phyloP scores from a whole-genome alignment of 2,329 filamentous ascomycete genomes.

The Aureobasidium sp. region DNA sequence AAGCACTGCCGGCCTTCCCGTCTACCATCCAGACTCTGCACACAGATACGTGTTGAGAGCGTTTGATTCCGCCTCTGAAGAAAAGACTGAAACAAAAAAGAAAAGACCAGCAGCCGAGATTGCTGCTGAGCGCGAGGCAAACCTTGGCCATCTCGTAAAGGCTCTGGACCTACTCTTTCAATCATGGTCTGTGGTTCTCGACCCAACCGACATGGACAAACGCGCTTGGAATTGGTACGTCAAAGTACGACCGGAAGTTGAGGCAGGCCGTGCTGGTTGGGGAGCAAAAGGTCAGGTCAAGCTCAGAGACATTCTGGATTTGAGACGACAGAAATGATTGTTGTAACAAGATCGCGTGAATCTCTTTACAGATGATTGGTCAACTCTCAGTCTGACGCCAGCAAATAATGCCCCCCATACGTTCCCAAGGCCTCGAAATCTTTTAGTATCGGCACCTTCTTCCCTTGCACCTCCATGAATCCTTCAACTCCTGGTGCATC shows the following conservation, averaged over 20 bases:
- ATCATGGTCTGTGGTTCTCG: constrained; percentile 65
- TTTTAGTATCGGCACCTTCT: not conserved
- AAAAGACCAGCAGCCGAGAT: constrained; percentile 44
- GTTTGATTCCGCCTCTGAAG: constrained; percentile 44
- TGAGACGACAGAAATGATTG: constrained; percentile 38
- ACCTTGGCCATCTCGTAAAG: constrained; percentile 61
- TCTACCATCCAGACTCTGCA: constrained; percentile 67
- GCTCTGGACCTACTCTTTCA: constrained; percentile 64
- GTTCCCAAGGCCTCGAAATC: constrained; percentile 3
- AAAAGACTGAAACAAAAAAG: constrained; percentile 31
- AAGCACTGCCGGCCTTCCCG: constrained; percentile 51
- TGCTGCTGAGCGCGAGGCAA: constrained; percentile 59
- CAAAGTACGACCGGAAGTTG: constrained; percentile 67
- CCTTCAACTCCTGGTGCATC: constrained; percentile 4
- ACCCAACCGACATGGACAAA: constrained; percentile 60
- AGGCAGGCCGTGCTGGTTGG: constrained; percentile 69
- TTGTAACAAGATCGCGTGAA: no score
- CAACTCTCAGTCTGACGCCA: not conserved
- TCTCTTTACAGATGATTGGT: no score
- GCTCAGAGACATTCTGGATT: constrained; percentile 57
- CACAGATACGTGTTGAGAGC: constrained; percentile 50
- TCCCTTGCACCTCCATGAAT: not conserved
- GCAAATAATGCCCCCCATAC: not conserved
- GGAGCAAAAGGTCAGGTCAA: constrained; percentile 69
- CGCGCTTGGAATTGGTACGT: constrained; percentile 80